phyloP scores from a whole-genome alignment of 306 rosid species.

The Gastrolobium bilobum region DNA sequence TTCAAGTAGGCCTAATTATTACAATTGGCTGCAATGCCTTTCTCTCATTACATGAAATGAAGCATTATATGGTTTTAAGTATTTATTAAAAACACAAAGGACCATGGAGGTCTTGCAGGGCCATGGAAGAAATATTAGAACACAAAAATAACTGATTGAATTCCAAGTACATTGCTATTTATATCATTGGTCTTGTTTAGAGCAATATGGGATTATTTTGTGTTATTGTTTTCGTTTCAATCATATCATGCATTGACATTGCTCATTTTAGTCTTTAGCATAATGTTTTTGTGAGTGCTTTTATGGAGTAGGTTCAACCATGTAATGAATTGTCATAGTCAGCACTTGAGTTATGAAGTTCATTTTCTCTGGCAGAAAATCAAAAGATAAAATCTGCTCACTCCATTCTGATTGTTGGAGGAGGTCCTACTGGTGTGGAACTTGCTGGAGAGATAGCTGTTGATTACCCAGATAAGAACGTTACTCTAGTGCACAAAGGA shows the following conservation, averaged over 20 bases:
- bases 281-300: constrained; percentile 31
- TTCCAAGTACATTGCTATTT: background rate
- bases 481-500: constrained; percentile 77
- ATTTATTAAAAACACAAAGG: background rate
- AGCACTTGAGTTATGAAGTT: constrained; percentile 31
- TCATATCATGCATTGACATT: constrained; percentile 30
- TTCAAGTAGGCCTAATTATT: constrained; percentile 27
- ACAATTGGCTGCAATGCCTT: constrained; percentile 8
- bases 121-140: constrained; percentile 31
- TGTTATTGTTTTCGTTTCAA: constrained; percentile 17
- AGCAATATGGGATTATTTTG: constrained; percentile 27
- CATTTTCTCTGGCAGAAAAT: constrained; percentile 61
- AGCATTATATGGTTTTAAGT: constrained; percentile 19
- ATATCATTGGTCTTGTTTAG: constrained; percentile 11
- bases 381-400: constrained; percentile 69
- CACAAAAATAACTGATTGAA: constrained; percentile 4
- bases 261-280: constrained; percentile 29
- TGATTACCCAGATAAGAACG: constrained; percentile 72
- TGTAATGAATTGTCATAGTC: constrained; percentile 32
- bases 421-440: constrained; percentile 93
- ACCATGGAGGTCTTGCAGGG: constrained; percentile 16
- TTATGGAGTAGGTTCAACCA: constrained; percentile 14
- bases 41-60: constrained; percentile 5
- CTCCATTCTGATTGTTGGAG: constrained; percentile 85
- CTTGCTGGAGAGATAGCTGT: constrained; percentile 86